Base-by-base conservation (phyloP, 2,329 filamentous ascomycete genomes). In the Neofusicoccum kwambonambiense region DNA sequence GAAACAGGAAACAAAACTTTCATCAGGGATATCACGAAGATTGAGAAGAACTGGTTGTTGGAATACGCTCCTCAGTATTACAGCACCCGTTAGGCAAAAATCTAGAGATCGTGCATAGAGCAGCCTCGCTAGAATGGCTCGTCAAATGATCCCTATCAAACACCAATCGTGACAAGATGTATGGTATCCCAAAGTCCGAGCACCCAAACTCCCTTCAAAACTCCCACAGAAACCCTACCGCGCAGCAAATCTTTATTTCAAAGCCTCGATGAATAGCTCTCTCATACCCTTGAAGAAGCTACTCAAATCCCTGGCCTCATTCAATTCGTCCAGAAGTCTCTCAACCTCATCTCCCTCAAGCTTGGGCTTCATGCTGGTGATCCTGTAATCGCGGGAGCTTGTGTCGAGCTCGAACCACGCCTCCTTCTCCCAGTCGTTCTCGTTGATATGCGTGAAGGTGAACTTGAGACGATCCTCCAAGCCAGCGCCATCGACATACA, bases 371-470 rank as follows among this genome's bases (percentile, higher is more conserved):
- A 89, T 90, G 70, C 91, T 89, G 66, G 88, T 85, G 42, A 98
- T 90, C 68, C 91, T 90, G 77, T 97, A 98, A 72, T 97, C 93
- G 66, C 91, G 84, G 68, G 87, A 87, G 41, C 88, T 87, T 51
- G 91, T 96, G 70, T 90, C 89, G 65, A 99, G 82, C 80, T 98
- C 94, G 75, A 99, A 98, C 89, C 91, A 96, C 13, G 91, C 93
- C 80, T 98, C 93, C 66, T 88, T 85, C 71, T 93, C 91, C 89
- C 91, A 93, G 74, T 95, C 89, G 72, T 88, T 87, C 80, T 96
- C 92, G 74, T 96, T 88, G 51, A 98, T 83, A 76, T 96, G 91
- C 34, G 88, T 90, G 74, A 92, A 99, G 2, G 95, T 86, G 76
- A 99, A 97, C 77, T 94, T 94, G 70, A 99, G 82, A 31, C 91